Base-by-base conservation (phyloP, 768 basidiomycete species). In the Lanmaoa pseudosensibilis region DNA sequence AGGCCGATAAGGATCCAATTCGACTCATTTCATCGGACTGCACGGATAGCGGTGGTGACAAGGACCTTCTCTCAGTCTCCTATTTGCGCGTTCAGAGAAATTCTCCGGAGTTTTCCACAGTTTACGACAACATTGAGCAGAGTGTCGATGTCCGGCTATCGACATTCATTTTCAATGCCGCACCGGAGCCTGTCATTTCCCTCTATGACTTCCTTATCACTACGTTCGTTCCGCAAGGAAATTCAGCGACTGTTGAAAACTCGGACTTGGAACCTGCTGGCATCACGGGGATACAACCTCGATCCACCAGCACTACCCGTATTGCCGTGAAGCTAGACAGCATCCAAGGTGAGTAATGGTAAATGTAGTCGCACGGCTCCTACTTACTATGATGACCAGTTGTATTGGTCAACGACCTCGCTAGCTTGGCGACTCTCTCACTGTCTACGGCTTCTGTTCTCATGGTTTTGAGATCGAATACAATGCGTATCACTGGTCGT, bases 131-230 rank as follows among this genome's bases (percentile, higher is more conserved):
- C 23, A 84, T 94, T 46, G 90, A 96, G 64, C 95, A 97, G 72
- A 89, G 77, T 56, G 83, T 98, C 55, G 88, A 94, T 64, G 83
- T 94, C 61, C 85, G 84, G 62, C 78, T 98, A 38, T 95, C 96
- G 4, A 97, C 96, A 0, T 86, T 99, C 69, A 82, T 95, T 50
- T 87, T 98, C 72, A 84, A 85, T 54, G 86, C 89, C 4, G 88
- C 90, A 9, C 94, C 97, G 0, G 92, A 94, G 66, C 94, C 96
- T 13, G 87, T 98, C 41, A 76, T 99, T 37, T 81, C 88, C 2
- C 73, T 98, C 21, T 98, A 98, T 73, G 94, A 98, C 74, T 98
- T 96, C 75, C 84, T 99, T 72, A 95, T 99, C 88, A 88, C 90
- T 3, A 98, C 97, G 0, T 99, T 99, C 72, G 90, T 93, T 11